Conservation (phyloP, 106 monocot species). For the Dendrobium catenatum region DNA sequence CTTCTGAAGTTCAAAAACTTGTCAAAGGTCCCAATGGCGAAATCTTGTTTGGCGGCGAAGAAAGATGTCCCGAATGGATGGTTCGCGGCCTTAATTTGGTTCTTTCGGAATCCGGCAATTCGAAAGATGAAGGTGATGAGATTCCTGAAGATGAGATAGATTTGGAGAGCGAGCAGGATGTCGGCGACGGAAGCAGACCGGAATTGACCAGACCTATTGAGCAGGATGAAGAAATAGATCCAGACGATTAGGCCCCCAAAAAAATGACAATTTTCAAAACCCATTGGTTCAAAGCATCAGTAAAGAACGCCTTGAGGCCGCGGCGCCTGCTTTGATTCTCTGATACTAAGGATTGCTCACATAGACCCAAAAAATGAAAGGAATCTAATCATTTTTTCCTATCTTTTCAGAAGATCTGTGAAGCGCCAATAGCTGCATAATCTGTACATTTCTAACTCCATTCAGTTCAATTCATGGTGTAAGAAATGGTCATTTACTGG, state of each 20-base stretch:
- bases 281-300: too few relatives aligned
- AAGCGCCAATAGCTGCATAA: background rate
- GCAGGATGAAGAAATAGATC: constrained; percentile 73
- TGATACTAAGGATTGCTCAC: too few relatives aligned
- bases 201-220: constrained; percentile 29
- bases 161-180: constrained; percentile 27
- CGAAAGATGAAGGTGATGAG: constrained; percentile 42
- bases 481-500: background rate
- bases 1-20: background rate
- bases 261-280: background rate
- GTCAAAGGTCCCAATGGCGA: constrained; percentile 24
- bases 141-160: constrained; percentile 50
- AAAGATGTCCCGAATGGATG: constrained; percentile 67
- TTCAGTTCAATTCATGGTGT: background rate
- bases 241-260: constrained; percentile 47
- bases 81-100: constrained; percentile 19
- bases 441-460: background rate
- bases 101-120: constrained; percentile 2
- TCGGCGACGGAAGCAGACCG: constrained; percentile 25
- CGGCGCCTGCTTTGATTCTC: too few relatives aligned
- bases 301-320: too few relatives aligned
- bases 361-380: too few relatives aligned
- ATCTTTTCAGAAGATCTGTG: background rate
- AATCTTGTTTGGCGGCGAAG: constrained; percentile 35
- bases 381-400: background rate